Base-by-base conservation (phyloP, 768 basidiomycete genomes). In the Phylloporus sp. region DNA sequence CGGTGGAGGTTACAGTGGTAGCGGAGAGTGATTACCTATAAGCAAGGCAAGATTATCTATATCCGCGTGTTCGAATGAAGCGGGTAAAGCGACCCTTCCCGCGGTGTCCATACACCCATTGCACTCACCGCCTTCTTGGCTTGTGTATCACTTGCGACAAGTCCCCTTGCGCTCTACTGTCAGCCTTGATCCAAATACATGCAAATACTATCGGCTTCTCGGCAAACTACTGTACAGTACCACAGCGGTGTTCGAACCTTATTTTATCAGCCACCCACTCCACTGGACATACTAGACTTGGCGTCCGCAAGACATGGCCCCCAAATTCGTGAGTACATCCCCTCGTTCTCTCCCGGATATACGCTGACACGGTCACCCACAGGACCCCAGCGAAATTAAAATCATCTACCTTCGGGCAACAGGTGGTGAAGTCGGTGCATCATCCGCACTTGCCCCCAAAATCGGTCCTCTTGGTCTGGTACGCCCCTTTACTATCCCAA, bases 401-500 rank as follows among this genome's bases (percentile, higher is more conserved):
- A 91, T 97, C 77, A 97, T 97, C 81, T 92, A 94, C 83, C 88
- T 98, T 71, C 84, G 95, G 63, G 93, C 93, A 47, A 97, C 93
- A 49, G 97, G 97, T 75, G 97, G 97, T 82, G 97, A 98, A 79
- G 92, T 97, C 70, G 97, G 95, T 79, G 91, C 97, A 55, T 97
- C 95, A 7, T 94, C 97, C 53, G 95, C 97, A 55, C 83, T 99
- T 57, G 97, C 97, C 46, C 97, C 97, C 55, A 99, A 99, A 85
- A 97, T 99, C 72, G 97, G 97, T 84, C 97, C 97, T 77, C 86
- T 99, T 60, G 95, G 95, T 89, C 79, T 99, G 71, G 95, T 98
- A 70, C 66, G 94, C 75, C 3, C 4, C 28, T 41, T 40, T 23
- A 1, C 32, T 28, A 6, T 23, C 22, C 23, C 42, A 32, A 5